Evolutionary conservation across 306 rosid genomes (phyloP).

Genomic region (Fagus crenata): DNA sequence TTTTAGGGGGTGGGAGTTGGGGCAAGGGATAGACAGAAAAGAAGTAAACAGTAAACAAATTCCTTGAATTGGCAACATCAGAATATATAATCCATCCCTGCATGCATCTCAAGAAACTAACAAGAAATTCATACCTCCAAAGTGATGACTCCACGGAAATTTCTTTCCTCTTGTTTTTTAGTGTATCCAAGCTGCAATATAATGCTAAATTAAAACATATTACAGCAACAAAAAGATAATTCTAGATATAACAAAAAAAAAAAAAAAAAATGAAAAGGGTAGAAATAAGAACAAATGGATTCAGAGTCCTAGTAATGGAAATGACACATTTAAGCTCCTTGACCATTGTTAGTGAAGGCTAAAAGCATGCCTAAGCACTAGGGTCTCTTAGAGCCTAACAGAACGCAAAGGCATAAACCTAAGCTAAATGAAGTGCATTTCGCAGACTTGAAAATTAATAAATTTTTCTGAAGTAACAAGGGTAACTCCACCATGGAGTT

Average conservation of each 20-base stretch:
- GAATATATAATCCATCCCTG: conserved; percentile 13
- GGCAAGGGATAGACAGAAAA: too few relatives aligned
- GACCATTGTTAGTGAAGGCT: too few relatives aligned
- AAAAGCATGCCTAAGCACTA: too few relatives aligned
- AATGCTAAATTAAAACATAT: conserved; percentile 18
- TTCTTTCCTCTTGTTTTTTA: conserved; percentile 59
- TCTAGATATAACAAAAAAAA: conserved; percentile 12
- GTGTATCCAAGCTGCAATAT: conserved; percentile 59
- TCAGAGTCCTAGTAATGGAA: background rate
- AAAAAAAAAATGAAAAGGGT: conserved; percentile 5
- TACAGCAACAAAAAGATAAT: conserved; percentile 8
- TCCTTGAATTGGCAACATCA: conserved; percentile 1
- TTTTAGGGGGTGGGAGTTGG: too few relatives aligned
- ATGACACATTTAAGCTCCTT: too few relatives aligned
- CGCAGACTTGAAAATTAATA: too few relatives aligned
- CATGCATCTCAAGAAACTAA: conserved; percentile 23
- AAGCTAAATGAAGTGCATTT: too few relatives aligned
- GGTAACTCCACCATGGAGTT: too few relatives aligned
- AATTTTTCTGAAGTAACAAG: too few relatives aligned
- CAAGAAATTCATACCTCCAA: conserved; percentile 47
- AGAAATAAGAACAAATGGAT: conserved; percentile 9
- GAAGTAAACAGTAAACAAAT: too few relatives aligned
- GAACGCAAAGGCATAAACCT: too few relatives aligned
- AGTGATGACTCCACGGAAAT: conserved; percentile 55
- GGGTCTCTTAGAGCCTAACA: too few relatives aligned